Percentiles rank a stretch among this genome's conserved stretches.
Evolutionary conservation across 2,329 filamentous ascomycete species (phyloP).

Genomic region (Esteya vermicola): DNA sequence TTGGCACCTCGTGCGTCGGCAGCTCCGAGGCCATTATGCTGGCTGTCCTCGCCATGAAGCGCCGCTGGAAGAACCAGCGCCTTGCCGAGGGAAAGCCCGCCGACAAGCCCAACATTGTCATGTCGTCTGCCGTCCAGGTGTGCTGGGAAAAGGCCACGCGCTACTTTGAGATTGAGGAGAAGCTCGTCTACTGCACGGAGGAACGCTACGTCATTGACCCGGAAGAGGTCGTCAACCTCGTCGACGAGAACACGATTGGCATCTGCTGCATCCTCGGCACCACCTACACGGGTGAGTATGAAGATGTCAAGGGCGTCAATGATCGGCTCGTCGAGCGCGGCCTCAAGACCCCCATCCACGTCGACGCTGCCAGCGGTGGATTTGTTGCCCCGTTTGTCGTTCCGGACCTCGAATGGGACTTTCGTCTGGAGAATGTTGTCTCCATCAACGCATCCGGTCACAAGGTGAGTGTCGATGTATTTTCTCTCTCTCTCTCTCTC

Average conservation of each 20-base stretch:
- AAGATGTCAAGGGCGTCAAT: constrained; percentile 85
- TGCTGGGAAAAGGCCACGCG: constrained; percentile 90
- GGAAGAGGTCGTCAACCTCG: constrained; percentile 41
- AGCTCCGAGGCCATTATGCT: constrained; percentile 84
- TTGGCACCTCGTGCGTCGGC: constrained; percentile 81
- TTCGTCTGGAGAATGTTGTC: constrained; percentile 74
- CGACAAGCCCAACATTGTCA: constrained; percentile 79
- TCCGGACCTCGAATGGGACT: constrained; percentile 80
- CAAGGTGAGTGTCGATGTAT: constrained; percentile 34
- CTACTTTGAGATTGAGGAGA: constrained; percentile 90
- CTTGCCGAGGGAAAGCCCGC: constrained; percentile 68
- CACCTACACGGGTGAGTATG: constrained; percentile 92
- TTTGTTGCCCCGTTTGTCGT: constrained; percentile 88
- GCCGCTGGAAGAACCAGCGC: constrained; percentile 78
- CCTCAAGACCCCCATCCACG: constrained; percentile 77
- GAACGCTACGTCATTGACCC: constrained; percentile 50
- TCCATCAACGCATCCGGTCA: constrained; percentile 93
- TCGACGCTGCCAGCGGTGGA: constrained; percentile 82
- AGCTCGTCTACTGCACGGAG: constrained; percentile 51
- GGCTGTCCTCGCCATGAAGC: constrained; percentile 82
- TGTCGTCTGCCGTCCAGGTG: constrained; percentile 92
- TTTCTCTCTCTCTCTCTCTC: not conserved
- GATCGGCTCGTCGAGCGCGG: constrained; percentile 63
- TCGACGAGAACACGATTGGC: constrained; percentile 67
- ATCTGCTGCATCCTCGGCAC: constrained; percentile 86